These are phyloP conservation scores for Eimeria tenella DNA, from an alignment of 169 alveolate species.

Conservation along the genomic window DNA sequence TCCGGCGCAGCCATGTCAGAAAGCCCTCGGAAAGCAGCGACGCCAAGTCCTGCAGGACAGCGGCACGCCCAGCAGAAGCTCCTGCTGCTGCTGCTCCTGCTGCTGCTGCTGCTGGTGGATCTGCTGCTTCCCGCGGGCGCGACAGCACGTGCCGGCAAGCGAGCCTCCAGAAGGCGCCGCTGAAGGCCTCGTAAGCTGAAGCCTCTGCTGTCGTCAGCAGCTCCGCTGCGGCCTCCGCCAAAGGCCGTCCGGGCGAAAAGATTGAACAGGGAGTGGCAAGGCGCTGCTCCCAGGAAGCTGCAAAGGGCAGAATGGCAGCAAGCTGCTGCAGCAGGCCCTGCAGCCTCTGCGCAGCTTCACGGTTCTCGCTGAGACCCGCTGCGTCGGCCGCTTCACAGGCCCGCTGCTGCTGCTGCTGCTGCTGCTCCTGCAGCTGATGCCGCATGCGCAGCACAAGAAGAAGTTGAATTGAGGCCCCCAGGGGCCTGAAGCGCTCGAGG, in stretches of 20 bases:
- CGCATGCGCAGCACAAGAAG: conserved; percentile 60
- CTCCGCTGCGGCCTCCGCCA: conserved; percentile 38
- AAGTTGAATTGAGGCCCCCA: conserved; percentile 49
- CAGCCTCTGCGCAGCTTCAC: background rate
- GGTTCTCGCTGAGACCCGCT: background rate
- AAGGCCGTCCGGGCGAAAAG: conserved; percentile 17
- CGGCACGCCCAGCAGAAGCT: background rate
- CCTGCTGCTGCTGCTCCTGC: background rate
- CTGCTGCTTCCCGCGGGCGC: background rate
- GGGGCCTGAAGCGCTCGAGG: conserved; percentile 17
- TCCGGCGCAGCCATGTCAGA: conserved; percentile 19
- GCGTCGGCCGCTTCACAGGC: background rate
- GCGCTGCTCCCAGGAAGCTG: conserved; percentile 64
- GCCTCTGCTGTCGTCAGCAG: conserved; percentile 56
- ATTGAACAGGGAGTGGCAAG: background rate
- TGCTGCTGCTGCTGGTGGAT: background rate
- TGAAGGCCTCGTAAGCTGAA: conserved; percentile 40
- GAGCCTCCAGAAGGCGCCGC: conserved; percentile 60
- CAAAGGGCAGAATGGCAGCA: conserved; percentile 49
- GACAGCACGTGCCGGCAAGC: conserved; percentile 56
- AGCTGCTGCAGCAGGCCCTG: conserved; percentile 18
- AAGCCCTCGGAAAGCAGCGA: conserved; percentile 24
- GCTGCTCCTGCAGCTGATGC: conserved; percentile 5
- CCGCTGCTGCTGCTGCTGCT: conserved; percentile 31
- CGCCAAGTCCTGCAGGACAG: conserved; percentile 35